Base-by-base conservation (phyloP, 2,329 filamentous ascomycete genomes). In the Sclerotiophoma versabilis region DNA sequence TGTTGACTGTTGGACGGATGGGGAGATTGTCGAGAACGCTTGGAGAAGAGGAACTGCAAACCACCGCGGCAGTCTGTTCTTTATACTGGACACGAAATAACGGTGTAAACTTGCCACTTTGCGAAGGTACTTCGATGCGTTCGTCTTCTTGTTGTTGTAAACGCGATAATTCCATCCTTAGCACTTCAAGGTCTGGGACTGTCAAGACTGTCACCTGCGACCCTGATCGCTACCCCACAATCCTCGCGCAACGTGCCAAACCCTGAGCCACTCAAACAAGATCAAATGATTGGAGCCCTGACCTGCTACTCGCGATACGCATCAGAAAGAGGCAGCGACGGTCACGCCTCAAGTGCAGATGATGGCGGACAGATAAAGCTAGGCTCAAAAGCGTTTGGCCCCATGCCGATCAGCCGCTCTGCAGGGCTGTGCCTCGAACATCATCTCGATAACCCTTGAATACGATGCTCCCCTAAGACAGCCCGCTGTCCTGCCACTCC, bases 381-480 rank as follows among this genome's bases (percentile, higher is more conserved):
- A 60, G 59, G 29, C 47, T 20, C 14, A 41, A 46, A 48, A 43
- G 34, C 49, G 46, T 45, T 47, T 56, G 50, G 49, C 45, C 25
- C 30, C 32, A 15, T 30, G 54, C 27, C 49, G 58, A 62, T 65
- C 60, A 59, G 46, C 60, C 57, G 57, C 20, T 45, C 11, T 29
- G 49, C 54, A 42, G 34, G 48, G 36, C 34, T 27, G 29, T 42
- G 36, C 34, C 49, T 29, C 36, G 42, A 32, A 46, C 51, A 37
- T 51, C 37, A 36, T 34, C 15, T 33, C 23, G 42, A 58, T 32
- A 45, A 41, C 39, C 49, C 41, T 57, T 29, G 37, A 49, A 41
- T 29, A 39, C 59, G 23, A 58, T 50, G 54, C 37, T 27, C 37
- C 42, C 41, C 34, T 51, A 41, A 50, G 33, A 41, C 41, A 49